These are phyloP conservation scores for Taphrina sp. DNA, from an alignment of 1,139 yeast species.

Conservation along the genomic window DNA sequence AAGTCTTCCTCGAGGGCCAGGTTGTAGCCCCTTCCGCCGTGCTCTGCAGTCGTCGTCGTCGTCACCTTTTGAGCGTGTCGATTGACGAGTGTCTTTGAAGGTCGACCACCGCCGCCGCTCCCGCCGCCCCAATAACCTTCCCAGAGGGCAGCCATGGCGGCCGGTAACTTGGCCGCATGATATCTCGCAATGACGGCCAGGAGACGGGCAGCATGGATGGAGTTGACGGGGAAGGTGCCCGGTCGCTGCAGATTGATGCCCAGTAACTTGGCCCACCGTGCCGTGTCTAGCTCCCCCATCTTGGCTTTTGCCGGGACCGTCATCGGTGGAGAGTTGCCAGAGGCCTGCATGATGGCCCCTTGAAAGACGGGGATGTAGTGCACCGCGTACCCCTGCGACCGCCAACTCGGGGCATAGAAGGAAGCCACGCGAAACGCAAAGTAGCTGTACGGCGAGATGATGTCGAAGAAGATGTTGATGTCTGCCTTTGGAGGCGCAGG, in stretches of 20 bases:
- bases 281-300: background rate
- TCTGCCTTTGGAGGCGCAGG: conserved; percentile 7
- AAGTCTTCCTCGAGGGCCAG: background rate
- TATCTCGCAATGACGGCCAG: conserved; percentile 14
- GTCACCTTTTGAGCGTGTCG: too few relatives aligned
- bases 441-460: conserved; percentile 15
- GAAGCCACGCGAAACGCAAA: conserved; percentile 11
- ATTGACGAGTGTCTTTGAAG: too few relatives aligned
- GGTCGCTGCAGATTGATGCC: background rate
- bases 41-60: too few relatives aligned
- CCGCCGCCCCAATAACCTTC: background rate
- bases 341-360: conserved; percentile 10
- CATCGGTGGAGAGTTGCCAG: background rate
- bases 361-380: conserved; percentile 18
- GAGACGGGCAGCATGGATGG: conserved; percentile 2
- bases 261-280: background rate
- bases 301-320: background rate
- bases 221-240: background rate
- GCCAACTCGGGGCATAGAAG: conserved; percentile 5
- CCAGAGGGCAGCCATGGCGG: conserved; percentile 8
- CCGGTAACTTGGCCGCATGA: conserved; percentile 3
- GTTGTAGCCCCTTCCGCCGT: conserved; percentile 7
- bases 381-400: conserved; percentile 15
- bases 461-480: conserved; percentile 21
- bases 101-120: too few relatives aligned